Evolutionary conservation across 257 asterid genomes (phyloP).

Genomic region (Petrea volubilis): DNA sequence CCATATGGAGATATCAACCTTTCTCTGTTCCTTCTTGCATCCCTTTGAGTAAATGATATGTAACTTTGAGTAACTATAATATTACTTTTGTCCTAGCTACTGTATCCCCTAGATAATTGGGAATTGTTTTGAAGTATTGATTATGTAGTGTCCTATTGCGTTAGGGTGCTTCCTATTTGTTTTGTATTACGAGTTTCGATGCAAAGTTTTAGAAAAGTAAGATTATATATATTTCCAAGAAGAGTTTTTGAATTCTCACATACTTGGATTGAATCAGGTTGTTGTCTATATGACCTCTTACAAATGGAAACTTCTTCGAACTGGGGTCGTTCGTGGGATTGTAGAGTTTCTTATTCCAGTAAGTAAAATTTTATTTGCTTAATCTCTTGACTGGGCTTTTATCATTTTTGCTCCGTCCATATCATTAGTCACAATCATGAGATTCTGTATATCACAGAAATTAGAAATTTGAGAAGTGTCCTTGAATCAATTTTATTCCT

Average conservation of each 20-base stretch:
- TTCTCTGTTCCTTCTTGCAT: conserved; percentile 4
- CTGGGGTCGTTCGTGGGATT: conserved; percentile 33
- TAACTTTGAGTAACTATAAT: background rate
- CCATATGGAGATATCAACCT: no score
- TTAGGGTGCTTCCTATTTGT: background rate
- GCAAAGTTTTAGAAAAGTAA: background rate
- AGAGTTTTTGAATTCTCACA: background rate
- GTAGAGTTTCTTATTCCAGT: conserved; percentile 37
- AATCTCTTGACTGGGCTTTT: background rate
- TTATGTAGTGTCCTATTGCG: background rate
- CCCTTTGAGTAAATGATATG: conserved; percentile 4
- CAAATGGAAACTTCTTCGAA: conserved; percentile 54
- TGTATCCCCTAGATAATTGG: background rate
- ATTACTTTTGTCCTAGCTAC: background rate
- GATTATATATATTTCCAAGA: background rate
- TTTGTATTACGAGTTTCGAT: background rate
- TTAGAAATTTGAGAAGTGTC: background rate
- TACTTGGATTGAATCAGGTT: conserved; percentile 38
- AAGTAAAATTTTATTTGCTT: background rate
- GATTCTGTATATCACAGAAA: background rate
- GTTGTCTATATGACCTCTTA: conserved; percentile 57
- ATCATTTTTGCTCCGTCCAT: background rate
- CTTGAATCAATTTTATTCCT: background rate
- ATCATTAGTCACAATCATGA: background rate
- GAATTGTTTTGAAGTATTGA: background rate